Conservation (phyloP, 2,329 filamentous ascomycete genomes). For the Stachybotrys echinatus region DNA sequence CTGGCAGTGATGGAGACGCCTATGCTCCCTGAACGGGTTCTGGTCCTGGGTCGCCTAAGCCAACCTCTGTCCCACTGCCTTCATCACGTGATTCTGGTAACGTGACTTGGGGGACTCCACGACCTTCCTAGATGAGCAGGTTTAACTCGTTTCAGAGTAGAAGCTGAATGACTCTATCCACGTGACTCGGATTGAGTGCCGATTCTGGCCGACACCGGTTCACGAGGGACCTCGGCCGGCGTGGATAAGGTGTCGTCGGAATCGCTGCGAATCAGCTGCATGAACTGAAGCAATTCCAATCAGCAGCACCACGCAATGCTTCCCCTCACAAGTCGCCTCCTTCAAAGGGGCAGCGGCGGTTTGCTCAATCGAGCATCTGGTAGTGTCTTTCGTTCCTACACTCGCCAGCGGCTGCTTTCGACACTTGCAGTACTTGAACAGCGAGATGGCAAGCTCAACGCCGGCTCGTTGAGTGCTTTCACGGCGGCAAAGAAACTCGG, state of each 20-base stretch:
- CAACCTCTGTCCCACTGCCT: not conserved
- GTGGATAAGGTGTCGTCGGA: no score
- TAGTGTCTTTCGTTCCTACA: constrained; percentile 21
- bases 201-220: not conserved
- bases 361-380: constrained; percentile 18
- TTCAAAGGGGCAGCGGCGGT: constrained; percentile 18
- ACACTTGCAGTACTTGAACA: constrained; percentile 92
- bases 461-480: constrained; percentile 76
- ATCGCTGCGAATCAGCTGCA: not conserved
- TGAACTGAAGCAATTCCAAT: not conserved
- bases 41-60: not conserved
- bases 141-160: no score
- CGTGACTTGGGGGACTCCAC: not conserved
- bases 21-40: not conserved
- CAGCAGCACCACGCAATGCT: constrained; percentile 17
- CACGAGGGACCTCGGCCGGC: not conserved
- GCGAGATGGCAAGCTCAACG: constrained; percentile 79
- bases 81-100: not conserved
- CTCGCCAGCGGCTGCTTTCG: constrained; percentile 58
- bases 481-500: constrained; percentile 84
- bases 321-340: constrained; percentile 19
- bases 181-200: not conserved
- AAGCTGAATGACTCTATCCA: not conserved
- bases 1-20: not conserved
- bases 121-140: no score